phyloP scores from a whole-genome alignment of 2,329 filamentous ascomycete species.

The Aspergillus arachidicola region DNA sequence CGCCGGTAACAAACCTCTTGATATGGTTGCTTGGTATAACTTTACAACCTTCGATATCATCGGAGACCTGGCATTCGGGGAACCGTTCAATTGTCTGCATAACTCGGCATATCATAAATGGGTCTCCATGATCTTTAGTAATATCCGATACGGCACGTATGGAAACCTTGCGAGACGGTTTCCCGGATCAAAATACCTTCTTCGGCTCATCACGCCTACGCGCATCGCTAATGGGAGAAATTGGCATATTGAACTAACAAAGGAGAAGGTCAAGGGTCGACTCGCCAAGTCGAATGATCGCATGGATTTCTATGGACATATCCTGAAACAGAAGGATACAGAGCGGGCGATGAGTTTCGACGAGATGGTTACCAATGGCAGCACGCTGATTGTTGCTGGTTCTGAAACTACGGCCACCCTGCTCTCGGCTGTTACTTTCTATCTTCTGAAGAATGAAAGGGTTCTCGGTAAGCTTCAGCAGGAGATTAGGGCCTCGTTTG shows the following conservation, averaged over 20 bases:
- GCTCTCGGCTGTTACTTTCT: conserved; percentile 45
- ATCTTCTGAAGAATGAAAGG: conserved; percentile 40
- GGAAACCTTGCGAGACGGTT: too few species aligned
- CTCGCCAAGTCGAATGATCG: too few species aligned
- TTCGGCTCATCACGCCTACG: too few species aligned
- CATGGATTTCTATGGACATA: too few species aligned
- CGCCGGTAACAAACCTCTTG: conserved; percentile 6
- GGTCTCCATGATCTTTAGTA: too few species aligned
- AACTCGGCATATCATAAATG: conserved; percentile 17
- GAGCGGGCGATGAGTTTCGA: conserved; percentile 19
- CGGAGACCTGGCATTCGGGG: conserved; percentile 29
- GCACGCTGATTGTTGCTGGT: conserved; percentile 43
- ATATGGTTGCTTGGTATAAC: conserved; percentile 31
- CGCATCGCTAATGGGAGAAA: too few species aligned
- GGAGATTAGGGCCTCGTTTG: conserved; percentile 42
- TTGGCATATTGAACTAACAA: too few species aligned
- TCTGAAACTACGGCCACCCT: conserved; percentile 49
- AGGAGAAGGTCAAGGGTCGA: too few species aligned
- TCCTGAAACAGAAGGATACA: too few species aligned
- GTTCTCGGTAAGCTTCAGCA: conserved; percentile 32
- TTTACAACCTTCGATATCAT: conserved; percentile 30
- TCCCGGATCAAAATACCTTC: too few species aligned
- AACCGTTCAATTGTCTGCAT: conserved; percentile 27
- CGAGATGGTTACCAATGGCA: conserved; percentile 40
- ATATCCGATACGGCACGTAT: too few species aligned